These are phyloP conservation scores for Alternaria angustiovoidea DNA, from an alignment of 2,329 filamentous ascomycete genomes.

Conservation along the genomic window DNA sequence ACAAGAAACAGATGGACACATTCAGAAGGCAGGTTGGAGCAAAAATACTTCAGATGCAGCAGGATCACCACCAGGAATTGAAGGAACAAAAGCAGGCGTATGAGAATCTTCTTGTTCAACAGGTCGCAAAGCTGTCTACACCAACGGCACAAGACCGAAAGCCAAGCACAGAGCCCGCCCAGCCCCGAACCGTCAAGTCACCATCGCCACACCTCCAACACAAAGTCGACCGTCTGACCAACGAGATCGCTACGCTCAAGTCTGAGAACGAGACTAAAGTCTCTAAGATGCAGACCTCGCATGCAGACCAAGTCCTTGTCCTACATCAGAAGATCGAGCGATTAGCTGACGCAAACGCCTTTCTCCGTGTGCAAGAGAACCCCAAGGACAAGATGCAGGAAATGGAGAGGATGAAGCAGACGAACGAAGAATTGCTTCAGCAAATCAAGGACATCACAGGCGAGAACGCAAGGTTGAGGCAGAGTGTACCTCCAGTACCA, in stretches of 20 bases:
- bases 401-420: not conserved
- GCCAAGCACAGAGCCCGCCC: not conserved
- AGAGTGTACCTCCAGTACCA: not conserved
- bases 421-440: not conserved
- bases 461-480: not conserved
- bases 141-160: not conserved
- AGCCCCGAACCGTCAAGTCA: not conserved
- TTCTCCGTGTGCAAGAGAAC: not conserved
- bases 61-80: constrained; percentile 2
- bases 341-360: not conserved
- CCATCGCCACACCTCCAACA: not conserved
- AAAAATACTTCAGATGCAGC: constrained; percentile 6
- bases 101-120: not conserved
- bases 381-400: not conserved
- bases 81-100: constrained; percentile 3
- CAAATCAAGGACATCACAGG: not conserved
- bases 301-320: not conserved
- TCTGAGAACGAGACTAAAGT: not conserved
- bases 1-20: not conserved
- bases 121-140: not conserved
- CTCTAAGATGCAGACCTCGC: not conserved
- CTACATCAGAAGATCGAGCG: not conserved
- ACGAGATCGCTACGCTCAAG: not conserved
- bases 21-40: not conserved
- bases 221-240: not conserved